These are phyloP conservation scores for Discostella stelligeroides DNA, from an alignment of 108 stramenopile species.

Conservation along the genomic window DNA sequence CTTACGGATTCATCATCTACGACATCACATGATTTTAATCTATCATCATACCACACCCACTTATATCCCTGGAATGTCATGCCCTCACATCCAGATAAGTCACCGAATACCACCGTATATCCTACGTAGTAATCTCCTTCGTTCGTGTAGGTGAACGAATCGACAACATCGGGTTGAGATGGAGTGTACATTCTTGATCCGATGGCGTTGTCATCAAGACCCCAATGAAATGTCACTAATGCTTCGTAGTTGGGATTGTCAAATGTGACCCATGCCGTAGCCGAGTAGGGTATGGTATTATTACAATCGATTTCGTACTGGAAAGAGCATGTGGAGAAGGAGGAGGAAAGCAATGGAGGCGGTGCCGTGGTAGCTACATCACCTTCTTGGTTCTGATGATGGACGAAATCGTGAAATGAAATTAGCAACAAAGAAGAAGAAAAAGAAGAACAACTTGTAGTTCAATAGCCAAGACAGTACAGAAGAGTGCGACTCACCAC, in stretches of 20 bases:
- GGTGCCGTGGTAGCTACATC: no score
- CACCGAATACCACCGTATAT: not conserved
- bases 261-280: no score
- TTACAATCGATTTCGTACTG: no score
- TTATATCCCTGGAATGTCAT: not conserved
- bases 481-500: no score
- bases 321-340: no score
- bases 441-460: no score
- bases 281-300: no score
- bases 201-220: not conserved
- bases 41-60: not conserved
- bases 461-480: no score
- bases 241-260: not conserved
- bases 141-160: not conserved
- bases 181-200: not conserved
- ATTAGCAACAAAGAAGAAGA: no score
- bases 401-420: no score
- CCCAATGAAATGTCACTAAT: not conserved
- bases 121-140: not conserved
- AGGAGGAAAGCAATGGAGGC: no score
- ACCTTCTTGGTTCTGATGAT: no score
- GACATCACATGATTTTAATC: not conserved
- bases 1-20: not conserved
- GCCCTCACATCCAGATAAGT: not conserved
- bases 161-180: not conserved